Evolutionary conservation across 1,139 yeast genomes (phyloP).

Genomic region (Trichomonascaceae sp.): DNA sequence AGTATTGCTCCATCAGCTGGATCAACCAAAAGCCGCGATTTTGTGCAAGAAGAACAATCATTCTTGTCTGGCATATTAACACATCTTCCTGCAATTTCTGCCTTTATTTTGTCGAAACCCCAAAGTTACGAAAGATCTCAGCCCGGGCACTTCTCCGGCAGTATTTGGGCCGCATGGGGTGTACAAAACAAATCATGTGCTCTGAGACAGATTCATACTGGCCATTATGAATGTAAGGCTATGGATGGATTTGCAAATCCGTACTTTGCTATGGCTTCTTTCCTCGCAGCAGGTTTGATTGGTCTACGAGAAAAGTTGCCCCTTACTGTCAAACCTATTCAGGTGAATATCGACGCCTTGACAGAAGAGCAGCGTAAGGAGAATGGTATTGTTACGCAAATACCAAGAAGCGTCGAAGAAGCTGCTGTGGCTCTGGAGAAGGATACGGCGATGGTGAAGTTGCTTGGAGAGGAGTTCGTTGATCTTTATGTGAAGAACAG

Average conservation of each 20-base stretch:
- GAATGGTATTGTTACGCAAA: background rate
- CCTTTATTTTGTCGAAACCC: background rate
- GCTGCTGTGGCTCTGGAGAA: background rate
- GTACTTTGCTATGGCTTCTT: background rate
- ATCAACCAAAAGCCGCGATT: background rate
- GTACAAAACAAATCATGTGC: background rate
- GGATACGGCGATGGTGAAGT: background rate
- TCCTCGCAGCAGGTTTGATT: background rate
- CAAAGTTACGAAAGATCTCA: background rate
- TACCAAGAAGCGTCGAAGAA: background rate
- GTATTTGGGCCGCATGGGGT: background rate
- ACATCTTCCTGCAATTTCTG: background rate
- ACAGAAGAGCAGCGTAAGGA: background rate
- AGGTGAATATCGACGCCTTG: background rate
- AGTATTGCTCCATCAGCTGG: background rate
- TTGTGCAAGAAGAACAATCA: background rate
- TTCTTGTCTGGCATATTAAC: background rate
- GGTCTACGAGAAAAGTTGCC: background rate
- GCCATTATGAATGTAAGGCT: background rate
- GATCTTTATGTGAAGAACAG: background rate
- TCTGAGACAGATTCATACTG: background rate
- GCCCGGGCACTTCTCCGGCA: background rate
- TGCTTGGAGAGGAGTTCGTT: background rate
- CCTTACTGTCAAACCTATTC: background rate
- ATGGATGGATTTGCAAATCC: background rate